Conservation (phyloP, 345 rosid species). For the Cardiospermum halicacabum region DNA sequence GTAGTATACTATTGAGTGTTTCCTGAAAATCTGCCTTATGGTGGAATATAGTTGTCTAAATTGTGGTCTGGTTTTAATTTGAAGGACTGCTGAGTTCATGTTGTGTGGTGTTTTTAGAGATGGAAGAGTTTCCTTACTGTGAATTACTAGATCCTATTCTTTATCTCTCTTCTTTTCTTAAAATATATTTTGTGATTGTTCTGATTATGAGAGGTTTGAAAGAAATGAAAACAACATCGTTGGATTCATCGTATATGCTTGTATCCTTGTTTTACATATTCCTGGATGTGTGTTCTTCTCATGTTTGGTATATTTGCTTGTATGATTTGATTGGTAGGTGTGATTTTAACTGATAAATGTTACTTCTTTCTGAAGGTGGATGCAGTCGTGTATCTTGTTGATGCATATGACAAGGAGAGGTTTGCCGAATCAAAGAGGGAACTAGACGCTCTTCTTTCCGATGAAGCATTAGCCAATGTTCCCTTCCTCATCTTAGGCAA, state of each 20-base stretch:
- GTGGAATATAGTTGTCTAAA: not conserved
- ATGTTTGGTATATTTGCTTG: not conserved
- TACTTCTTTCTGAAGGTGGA: constrained; percentile 40
- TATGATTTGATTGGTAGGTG: not conserved
- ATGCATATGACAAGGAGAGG: constrained; percentile 67
- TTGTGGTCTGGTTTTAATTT: not conserved
- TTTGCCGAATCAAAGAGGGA: constrained; percentile 57
- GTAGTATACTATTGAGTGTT: not conserved
- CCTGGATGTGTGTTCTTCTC: not conserved
- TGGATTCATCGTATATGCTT: not conserved
- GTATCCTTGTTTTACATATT: too few relatives aligned
- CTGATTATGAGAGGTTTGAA: constrained; percentile 34
- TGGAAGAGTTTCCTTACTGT: too few relatives aligned
- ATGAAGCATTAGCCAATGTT: constrained; percentile 52
- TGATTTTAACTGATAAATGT: not conserved
- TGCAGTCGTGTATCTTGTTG: constrained; percentile 72
- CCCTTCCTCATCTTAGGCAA: constrained; percentile 66
- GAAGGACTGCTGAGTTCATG: too few relatives aligned
- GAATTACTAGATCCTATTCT: too few relatives aligned
- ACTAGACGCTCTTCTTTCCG: constrained; percentile 59
- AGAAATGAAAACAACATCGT: not conserved
- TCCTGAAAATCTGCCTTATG: not conserved
- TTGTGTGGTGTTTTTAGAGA: too few relatives aligned
- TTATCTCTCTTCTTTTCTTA: too few relatives aligned
- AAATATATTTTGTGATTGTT: constrained; percentile 24